Evolutionary conservation across 768 basidiomycete genomes (phyloP).

Genomic region (Suillus alpinus): DNA sequence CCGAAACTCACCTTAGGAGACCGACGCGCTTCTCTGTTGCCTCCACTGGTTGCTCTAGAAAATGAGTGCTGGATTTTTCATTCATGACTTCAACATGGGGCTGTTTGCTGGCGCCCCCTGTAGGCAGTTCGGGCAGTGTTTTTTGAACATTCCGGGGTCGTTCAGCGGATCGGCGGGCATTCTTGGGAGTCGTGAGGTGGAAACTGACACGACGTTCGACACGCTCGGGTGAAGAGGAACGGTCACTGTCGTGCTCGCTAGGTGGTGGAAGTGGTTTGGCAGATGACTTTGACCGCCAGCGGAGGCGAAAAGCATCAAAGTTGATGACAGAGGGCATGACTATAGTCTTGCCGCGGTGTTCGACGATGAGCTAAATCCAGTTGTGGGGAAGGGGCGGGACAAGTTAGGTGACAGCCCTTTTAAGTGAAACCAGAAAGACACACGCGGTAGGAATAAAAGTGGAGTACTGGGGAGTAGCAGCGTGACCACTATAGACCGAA

Average conservation of each 20-base stretch:
- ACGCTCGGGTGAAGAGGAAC: conserved; percentile 16
- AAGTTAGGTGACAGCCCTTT: not conserved
- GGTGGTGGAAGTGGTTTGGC: not conserved
- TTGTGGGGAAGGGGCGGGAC: not conserved
- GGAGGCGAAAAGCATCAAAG: conserved; percentile 22
- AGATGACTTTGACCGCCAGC: conserved; percentile 9
- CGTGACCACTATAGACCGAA: not conserved
- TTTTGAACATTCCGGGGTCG: conserved; percentile 5
- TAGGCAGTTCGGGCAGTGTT: not conserved
- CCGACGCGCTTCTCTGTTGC: conserved; percentile 2
- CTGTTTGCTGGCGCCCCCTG: not conserved
- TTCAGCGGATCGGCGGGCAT: conserved; percentile 3
- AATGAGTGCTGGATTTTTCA: not conserved
- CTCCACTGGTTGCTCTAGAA: conserved; percentile 3
- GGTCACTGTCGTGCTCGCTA: conserved; percentile 25
- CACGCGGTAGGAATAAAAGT: not conserved
- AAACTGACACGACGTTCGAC: conserved; percentile 1
- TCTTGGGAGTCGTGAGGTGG: conserved; percentile 9
- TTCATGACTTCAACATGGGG: conserved; percentile 3
- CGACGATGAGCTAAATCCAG: not conserved
- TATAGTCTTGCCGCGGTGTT: not conserved
- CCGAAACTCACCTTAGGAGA: conserved; percentile 14
- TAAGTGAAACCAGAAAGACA: not conserved
- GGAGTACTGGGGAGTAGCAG: not conserved
- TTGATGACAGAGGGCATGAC: not conserved